Conservation (phyloP, 106 monocot genomes). For the Platanthera guangdongensis region DNA sequence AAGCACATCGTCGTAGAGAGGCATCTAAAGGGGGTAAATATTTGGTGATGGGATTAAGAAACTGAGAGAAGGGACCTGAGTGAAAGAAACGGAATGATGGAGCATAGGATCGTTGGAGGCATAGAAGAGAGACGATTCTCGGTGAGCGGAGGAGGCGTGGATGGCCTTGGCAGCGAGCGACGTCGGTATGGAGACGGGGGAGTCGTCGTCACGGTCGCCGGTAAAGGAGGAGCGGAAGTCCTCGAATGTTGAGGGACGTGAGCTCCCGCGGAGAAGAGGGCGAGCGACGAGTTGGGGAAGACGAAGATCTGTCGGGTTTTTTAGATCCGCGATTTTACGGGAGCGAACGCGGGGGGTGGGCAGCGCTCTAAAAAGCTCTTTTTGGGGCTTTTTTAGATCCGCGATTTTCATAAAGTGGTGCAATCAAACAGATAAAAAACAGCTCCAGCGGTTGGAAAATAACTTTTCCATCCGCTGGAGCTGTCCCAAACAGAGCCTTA, state of each 20-base stretch:
- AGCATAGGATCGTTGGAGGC: background rate
- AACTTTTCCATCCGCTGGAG: too few relatives aligned
- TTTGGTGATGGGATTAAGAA: background rate
- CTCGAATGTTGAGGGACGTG: constrained; percentile 5
- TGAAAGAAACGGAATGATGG: background rate
- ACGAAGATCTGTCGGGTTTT: too few relatives aligned
- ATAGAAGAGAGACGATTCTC: constrained; percentile 15
- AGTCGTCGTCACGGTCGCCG: background rate
- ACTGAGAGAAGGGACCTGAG: background rate
- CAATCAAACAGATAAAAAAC: too few relatives aligned
- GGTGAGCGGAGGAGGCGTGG: constrained; percentile 15
- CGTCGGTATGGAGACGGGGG: background rate
- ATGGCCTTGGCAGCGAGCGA: constrained; percentile 18
- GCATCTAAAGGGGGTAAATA: background rate
- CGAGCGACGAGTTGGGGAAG: too few relatives aligned
- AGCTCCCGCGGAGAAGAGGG: constrained; percentile 1
- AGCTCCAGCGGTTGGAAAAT: too few relatives aligned
- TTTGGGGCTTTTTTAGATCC: too few relatives aligned
- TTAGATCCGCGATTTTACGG: too few relatives aligned
- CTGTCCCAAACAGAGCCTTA: too few relatives aligned
- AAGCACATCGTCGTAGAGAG: background rate
- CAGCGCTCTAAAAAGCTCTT: too few relatives aligned
- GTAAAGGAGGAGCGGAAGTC: constrained; percentile 1
- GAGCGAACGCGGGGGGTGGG: too few relatives aligned
- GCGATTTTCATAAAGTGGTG: too few relatives aligned